phyloP scores from a whole-genome alignment of 148 eudicot genomes.

The Camellia granthamiana region DNA sequence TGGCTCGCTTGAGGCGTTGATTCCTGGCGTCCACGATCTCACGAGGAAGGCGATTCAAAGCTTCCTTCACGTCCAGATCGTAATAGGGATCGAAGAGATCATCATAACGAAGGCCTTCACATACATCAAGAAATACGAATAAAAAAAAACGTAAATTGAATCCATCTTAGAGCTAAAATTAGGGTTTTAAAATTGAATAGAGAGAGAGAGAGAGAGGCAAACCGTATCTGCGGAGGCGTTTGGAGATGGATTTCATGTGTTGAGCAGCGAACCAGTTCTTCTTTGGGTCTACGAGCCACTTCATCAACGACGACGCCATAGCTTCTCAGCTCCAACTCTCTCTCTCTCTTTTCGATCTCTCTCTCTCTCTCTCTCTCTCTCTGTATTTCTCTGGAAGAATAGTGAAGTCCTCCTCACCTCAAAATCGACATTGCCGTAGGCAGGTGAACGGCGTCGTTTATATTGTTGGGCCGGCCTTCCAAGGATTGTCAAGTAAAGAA shows the following conservation, averaged over 20 bases:
- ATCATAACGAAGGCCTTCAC: constrained; percentile 69
- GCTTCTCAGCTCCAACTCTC: background rate
- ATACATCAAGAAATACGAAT: background rate
- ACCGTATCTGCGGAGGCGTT: constrained; percentile 80
- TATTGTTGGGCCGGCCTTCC: no score
- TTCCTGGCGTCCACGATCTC: constrained; percentile 89
- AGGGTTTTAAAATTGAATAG: background rate
- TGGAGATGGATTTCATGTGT: constrained; percentile 64
- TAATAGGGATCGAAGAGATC: constrained; percentile 76
- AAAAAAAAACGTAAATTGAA: background rate
- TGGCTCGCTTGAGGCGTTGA: constrained; percentile 90
- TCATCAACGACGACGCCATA: constrained; percentile 51
- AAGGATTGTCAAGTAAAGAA: no score
- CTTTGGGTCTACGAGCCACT: constrained; percentile 66
- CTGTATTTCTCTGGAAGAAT: constrained; percentile 2
- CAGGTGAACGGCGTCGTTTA: background rate
- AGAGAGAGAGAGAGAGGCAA: background rate
- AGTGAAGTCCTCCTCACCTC: background rate
- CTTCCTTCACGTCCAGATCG: constrained; percentile 82
- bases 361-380: no score
- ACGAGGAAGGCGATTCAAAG: constrained; percentile 73
- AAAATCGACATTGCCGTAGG: background rate
- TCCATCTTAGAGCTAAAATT: background rate
- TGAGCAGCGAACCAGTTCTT: constrained; percentile 70
- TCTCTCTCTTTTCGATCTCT: no score